A percentile compares a stretch with the other conserved stretches of the same genome.
Conservation (phyloP, 352 stramenopile genomes). For the Globisporangium paddicum region DNA sequence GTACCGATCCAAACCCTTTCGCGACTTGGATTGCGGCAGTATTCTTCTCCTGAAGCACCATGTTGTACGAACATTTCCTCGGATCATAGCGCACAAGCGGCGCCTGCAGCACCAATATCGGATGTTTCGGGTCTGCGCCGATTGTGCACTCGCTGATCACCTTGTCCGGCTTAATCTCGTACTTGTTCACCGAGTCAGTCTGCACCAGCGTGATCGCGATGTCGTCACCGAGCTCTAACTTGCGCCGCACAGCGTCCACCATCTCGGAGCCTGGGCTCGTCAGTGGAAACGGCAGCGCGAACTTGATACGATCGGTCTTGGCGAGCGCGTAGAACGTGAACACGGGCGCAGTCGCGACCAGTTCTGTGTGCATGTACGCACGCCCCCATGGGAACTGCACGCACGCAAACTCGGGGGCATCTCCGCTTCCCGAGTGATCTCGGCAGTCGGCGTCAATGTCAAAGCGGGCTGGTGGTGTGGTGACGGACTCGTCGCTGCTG, state of each 20-base stretch:
- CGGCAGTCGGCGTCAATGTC: slow-evolving; percentile 13
- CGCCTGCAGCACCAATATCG: slow-evolving; percentile 68
- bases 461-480: neutral
- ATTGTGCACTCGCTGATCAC: slow-evolving; percentile 69
- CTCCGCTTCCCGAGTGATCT: slow-evolving; percentile 8
- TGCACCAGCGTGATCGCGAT: slow-evolving; percentile 65
- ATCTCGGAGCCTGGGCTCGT: slow-evolving; percentile 48
- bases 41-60: slow-evolving; percentile 50
- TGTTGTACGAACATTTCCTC: slow-evolving; percentile 54
- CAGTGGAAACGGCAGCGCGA: slow-evolving; percentile 54
- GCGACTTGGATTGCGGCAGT: slow-evolving; percentile 47
- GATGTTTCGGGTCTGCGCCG: slow-evolving; percentile 48
- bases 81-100: slow-evolving; percentile 58
- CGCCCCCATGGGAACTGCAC: slow-evolving; percentile 76
- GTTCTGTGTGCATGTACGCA: slow-evolving; percentile 54
- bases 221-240: slow-evolving; percentile 42
- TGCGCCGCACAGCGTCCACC: slow-evolving; percentile 45
- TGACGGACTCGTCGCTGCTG: slow-evolving; percentile 2
- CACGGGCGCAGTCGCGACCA: slow-evolving; percentile 49
- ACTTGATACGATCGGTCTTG: slow-evolving; percentile 61
- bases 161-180: slow-evolving; percentile 54
- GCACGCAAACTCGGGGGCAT: slow-evolving; percentile 38
- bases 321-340: slow-evolving; percentile 80
- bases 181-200: slow-evolving; percentile 66
- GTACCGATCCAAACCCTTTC: slow-evolving; percentile 57